phyloP scores from a whole-genome alignment of 1,139 yeast species.

The Candida labiduridarum region DNA sequence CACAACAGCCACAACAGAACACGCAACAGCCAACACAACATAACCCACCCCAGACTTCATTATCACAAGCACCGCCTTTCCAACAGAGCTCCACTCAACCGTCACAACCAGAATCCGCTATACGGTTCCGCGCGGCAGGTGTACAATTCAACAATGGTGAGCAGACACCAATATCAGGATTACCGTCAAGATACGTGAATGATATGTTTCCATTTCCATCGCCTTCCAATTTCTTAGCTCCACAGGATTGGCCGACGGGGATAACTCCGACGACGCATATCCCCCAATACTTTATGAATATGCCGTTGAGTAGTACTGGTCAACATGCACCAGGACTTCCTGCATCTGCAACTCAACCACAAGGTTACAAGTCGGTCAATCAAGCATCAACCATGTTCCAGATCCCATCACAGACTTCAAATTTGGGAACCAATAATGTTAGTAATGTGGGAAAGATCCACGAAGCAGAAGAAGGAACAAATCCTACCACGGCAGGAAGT shows the following conservation, averaged over 20 bases:
- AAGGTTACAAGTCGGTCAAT: constrained; percentile 1
- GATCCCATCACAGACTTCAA: constrained; percentile 3
- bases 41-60: constrained; percentile 3
- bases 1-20: constrained; percentile 7
- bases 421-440: not conserved
- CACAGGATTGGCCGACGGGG: constrained; percentile 47
- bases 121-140: constrained; percentile 10
- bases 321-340: constrained; percentile 7
- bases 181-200: constrained; percentile 45
- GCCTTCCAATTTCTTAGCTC: constrained; percentile 42
- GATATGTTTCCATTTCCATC: constrained; percentile 61
- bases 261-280: constrained; percentile 44
- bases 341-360: not conserved
- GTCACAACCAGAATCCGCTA: constrained; percentile 13
- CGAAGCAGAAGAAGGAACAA: constrained; percentile 11
- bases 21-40: constrained; percentile 15
- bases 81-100: constrained; percentile 7
- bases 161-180: constrained; percentile 52
- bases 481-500: constrained; percentile 14
- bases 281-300: constrained; percentile 33
- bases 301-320: constrained; percentile 18
- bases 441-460: constrained; percentile 1
- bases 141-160: constrained; percentile 32
- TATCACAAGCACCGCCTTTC: constrained; percentile 12
- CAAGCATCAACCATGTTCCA: constrained; percentile 7